These are phyloP conservation scores for Trichoderma sp. DNA, from an alignment of 2,329 filamentous ascomycete species.

Conservation along the genomic window DNA sequence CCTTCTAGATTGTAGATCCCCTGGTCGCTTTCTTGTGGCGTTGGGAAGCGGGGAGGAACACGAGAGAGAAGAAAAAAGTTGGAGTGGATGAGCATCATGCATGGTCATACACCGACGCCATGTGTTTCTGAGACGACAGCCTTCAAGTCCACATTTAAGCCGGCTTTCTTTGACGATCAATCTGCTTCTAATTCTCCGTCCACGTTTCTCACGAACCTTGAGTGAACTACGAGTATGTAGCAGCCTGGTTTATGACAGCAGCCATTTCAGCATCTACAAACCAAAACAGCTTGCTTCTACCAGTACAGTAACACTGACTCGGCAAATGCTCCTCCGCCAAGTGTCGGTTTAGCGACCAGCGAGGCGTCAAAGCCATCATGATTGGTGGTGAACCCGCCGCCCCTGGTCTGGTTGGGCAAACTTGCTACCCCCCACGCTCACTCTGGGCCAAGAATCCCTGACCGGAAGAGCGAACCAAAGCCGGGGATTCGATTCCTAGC, in stretches of 20 bases:
- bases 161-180: not conserved
- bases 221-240: not conserved
- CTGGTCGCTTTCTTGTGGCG: not conserved
- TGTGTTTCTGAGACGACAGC: not conserved
- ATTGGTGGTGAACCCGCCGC: not conserved
- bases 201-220: not conserved
- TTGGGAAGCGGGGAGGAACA: not conserved
- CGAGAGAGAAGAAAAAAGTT: not conserved
- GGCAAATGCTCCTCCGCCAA: not conserved
- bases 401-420: slow-evolving; percentile 1
- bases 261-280: too few relatives aligned
- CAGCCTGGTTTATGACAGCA: not conserved
- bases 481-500: slow-evolving; percentile 3
- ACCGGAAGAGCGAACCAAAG: slow-evolving; percentile 8
- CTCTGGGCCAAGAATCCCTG: not conserved
- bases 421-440: not conserved
- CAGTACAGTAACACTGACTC: not conserved
- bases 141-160: not conserved
- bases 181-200: not conserved
- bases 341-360: not conserved
- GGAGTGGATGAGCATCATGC: not conserved
- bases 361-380: not conserved
- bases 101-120: not conserved
- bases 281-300: not conserved
- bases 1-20: slow-evolving; percentile 10